Evolutionary conservation across 2,329 filamentous ascomycete species (phyloP), one percentile per base, ranked within the genome.

Genomic region (Zelopaecilomyces penicillatus): DNA sequence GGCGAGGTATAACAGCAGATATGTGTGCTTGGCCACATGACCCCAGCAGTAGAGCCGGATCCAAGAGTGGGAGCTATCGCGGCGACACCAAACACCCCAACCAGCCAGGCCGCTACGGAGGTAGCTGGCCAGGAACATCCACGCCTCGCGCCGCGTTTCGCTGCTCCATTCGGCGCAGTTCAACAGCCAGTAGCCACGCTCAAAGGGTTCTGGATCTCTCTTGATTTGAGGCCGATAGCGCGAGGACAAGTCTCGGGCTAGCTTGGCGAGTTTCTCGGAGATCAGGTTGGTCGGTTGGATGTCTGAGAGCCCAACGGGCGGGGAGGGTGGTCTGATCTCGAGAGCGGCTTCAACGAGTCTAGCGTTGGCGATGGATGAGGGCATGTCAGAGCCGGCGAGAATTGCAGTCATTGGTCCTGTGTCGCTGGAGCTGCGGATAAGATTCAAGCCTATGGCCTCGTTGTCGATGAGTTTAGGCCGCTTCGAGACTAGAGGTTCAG

Each of bases 21-120:
- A 95, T 31, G 87, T 72, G 55, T 94, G 83, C 43, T 79, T 74
- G 0, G 79, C 78, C 1, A 87, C 67, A 50, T 83, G 76, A 0
- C 85, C 89, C 82, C 86, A 95, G 57, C 86, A 87, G 58, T 85
- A 93, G 1, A 91, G 61, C 31, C 80, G 75, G 2, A 94, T 61
- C 52, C 67, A 73, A 4, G 54, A 58, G 8, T 57, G 62, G 34
- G 63, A 65, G 5, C 53, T 60, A 27, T 55, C 54, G 39, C 78
- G 65, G 10, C 58, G 62, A 51, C 77, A 80, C 67, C 76, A 80
- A 1, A 84, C 71, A 3, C 81, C 80, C 83, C 84, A 88, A 3
- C 84, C 84, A 0, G 76, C 74, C 26, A 70, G 65, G 0, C 80
- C 80, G 28, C 67, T 69, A 5, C 66, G 66, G 31, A 94, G 65